Evolutionary conservation across 225 moss, liverwort and hornwort species (phyloP).

Genomic region (Pseudisothecium myosuroides): DNA sequence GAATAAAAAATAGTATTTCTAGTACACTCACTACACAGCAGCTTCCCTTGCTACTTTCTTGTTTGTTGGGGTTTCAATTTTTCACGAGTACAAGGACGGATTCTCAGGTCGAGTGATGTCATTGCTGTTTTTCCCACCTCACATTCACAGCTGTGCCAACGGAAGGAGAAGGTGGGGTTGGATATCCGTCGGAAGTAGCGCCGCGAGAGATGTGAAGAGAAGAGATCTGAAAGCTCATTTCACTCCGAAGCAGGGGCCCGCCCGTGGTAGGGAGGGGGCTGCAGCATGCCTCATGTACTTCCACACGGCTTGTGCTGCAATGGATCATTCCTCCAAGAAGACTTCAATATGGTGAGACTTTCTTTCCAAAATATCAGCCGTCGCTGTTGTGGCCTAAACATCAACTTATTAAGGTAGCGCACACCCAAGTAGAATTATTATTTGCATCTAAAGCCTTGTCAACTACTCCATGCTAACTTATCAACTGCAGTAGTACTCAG

Average conservation of each 20-base stretch:
- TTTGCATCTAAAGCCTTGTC: not conserved
- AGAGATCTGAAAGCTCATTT: conserved; percentile 4
- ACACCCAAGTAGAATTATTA: not conserved
- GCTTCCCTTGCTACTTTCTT: not conserved
- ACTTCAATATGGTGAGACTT: not conserved
- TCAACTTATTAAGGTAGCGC: not conserved
- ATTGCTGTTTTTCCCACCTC: not conserved
- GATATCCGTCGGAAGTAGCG: not conserved
- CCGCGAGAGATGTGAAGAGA: not conserved
- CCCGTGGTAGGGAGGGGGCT: not conserved
- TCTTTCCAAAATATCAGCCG: not conserved
- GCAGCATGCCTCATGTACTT: not conserved
- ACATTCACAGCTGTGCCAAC: not conserved
- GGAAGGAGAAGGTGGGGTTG: not conserved
- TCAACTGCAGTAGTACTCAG: not conserved
- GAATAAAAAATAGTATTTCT: not conserved
- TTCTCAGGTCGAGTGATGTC: not conserved
- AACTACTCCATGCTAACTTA: not conserved
- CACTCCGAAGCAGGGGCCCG: not conserved
- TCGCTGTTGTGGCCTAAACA: not conserved
- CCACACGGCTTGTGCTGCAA: not conserved
- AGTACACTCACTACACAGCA: not conserved
- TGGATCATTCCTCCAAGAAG: not conserved
- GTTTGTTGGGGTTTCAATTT: not conserved
- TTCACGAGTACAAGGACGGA: not conserved